A percentile compares a stretch with the other conserved stretches of the same genome.
phyloP scores from a whole-genome alignment of 1,284 basidiomycete species.

The Athelia sp. region DNA sequence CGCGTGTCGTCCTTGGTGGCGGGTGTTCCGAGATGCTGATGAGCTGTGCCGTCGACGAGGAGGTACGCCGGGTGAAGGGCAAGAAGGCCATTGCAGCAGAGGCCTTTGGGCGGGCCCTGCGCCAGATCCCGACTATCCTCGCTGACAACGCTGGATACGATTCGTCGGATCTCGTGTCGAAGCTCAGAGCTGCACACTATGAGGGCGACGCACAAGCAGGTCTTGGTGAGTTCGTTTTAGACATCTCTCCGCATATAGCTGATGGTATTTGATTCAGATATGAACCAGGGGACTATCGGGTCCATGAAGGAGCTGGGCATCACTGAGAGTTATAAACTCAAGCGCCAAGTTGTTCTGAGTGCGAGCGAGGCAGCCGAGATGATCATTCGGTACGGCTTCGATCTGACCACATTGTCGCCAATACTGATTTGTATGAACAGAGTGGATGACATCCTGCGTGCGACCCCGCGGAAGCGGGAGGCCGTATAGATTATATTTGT shows the following conservation, averaged over 20 bases:
- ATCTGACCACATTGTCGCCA: not conserved
- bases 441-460: constrained; percentile 66
- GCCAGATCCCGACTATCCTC: constrained; percentile 95
- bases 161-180: constrained; percentile 91
- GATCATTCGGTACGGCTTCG: constrained; percentile 79
- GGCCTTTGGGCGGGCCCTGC: constrained; percentile 83
- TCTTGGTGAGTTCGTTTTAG: constrained; percentile 54
- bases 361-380: constrained; percentile 98
- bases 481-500: constrained; percentile 58
- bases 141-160: constrained; percentile 99
- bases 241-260: not conserved
- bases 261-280: constrained; percentile 50
- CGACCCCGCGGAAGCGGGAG: constrained; percentile 61
- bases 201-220: constrained; percentile 85
- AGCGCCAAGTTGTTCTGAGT: constrained; percentile 90
- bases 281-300: constrained; percentile 80
- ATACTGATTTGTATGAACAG: no score
- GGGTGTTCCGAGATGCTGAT: constrained; percentile 99
- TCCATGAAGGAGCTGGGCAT: constrained; percentile 89
- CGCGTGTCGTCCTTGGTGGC: constrained; percentile 89
- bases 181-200: constrained; percentile 90
- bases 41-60: constrained; percentile 92
- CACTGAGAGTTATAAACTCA: constrained; percentile 97
- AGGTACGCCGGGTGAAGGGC: constrained; percentile 79
- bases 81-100: constrained; percentile 97